These are phyloP conservation scores for Lipomyces spencermartinsiae DNA, from an alignment of 805 yeast species.

Conservation along the genomic window DNA sequence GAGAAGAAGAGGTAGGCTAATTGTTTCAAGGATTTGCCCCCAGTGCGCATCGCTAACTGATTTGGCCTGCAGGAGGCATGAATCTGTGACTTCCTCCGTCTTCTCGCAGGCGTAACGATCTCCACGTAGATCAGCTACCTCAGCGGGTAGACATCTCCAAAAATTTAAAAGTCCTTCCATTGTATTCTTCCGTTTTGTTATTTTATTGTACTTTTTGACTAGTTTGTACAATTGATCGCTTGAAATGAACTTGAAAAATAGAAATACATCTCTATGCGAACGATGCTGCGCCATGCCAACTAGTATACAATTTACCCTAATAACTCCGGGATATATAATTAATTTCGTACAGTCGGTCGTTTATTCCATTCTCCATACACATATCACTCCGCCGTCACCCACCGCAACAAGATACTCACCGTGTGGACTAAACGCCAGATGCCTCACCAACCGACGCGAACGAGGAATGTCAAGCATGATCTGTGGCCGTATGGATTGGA, in stretches of 20 bases:
- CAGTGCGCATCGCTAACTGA: background rate
- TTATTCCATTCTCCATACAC: conserved; percentile 22
- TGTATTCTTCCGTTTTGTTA: background rate
- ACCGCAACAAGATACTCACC: conserved; percentile 32
- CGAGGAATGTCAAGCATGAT: conserved; percentile 22
- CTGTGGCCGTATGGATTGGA: conserved; percentile 23
- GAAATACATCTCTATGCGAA: background rate
- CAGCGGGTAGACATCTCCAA: background rate
- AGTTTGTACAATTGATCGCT: background rate
- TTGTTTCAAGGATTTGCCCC: background rate
- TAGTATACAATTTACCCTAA: background rate
- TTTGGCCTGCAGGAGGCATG: background rate
- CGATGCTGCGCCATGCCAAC: background rate
- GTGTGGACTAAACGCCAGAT: conserved; percentile 33
- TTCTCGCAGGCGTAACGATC: background rate
- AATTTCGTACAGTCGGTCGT: background rate
- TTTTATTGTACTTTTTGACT: background rate
- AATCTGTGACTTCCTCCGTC: background rate
- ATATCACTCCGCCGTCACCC: conserved; percentile 35
- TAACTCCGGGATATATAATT: background rate
- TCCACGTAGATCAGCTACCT: background rate
- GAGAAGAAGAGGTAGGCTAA: background rate
- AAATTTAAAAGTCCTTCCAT: background rate
- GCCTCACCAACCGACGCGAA: conserved; percentile 24
- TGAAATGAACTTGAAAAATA: background rate